Conservation (phyloP, 106 monocot species). For the Dioscorea dumetorum region DNA sequence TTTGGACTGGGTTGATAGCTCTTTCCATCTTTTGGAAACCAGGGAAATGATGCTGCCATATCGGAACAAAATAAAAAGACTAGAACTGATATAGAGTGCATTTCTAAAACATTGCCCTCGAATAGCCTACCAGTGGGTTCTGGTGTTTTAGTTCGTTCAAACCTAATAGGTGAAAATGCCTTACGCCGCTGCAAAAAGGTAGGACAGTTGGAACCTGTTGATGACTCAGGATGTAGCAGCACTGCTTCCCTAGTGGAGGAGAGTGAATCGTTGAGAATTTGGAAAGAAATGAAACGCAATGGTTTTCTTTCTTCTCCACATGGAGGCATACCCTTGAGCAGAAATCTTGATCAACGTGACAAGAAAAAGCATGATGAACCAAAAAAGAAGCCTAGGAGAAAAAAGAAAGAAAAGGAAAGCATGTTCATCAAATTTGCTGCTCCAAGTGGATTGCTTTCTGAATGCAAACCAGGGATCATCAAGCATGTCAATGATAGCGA, state of each 20-base stretch:
- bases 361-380: conserved; percentile 47
- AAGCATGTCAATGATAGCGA: conserved; percentile 91
- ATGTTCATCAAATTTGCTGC: conserved; percentile 36
- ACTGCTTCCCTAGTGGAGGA: conserved; percentile 56
- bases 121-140: conserved; percentile 22
- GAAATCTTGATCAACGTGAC: conserved; percentile 32
- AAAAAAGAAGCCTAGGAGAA: conserved; percentile 36
- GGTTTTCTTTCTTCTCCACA: conserved; percentile 68
- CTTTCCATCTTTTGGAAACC: no score
- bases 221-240: conserved; percentile 77
- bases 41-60: no score
- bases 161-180: conserved; percentile 35
- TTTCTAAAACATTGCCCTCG: no score
- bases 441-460: conserved; percentile 74
- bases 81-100: neutral
- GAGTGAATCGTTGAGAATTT: conserved; percentile 54
- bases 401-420: conserved; percentile 33
- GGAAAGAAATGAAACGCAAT: conserved; percentile 92
- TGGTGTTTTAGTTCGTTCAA: conserved; percentile 20
- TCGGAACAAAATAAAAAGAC: no score
- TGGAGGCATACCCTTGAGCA: conserved; percentile 41
- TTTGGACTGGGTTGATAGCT: no score
- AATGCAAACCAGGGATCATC: conserved; percentile 88
- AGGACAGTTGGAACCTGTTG: conserved; percentile 26
- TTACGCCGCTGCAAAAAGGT: conserved; percentile 67